Evolutionary conservation across 768 basidiomycete genomes (phyloP), one percentile per base, ranked within the genome.

Genomic region (Multifurca ochricompacta): DNA sequence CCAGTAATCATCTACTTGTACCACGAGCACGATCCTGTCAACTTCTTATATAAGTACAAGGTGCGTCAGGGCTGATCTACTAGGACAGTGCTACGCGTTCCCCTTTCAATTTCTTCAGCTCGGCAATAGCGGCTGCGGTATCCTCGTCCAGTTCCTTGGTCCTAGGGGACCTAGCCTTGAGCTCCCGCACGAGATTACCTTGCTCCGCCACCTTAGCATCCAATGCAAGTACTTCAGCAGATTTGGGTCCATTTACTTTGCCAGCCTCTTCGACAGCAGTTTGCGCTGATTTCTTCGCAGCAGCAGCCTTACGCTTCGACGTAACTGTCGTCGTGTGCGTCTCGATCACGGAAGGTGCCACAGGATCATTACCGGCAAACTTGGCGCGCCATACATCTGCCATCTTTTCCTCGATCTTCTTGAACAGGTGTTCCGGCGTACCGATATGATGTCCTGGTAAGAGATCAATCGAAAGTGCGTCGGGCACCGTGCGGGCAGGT

Each of bases 391-490:
- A 98, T 6, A 79, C 77, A 28, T 91, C 85, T 23, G 83, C 85
- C 85, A 85, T 86, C 65, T 80, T 85, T 64, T 95, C 90, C 55
- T 96, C 91, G 56, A 99, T 96, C 68, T 82, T 85, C 71, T 86
- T 90, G 75, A 99, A 99, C 58, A 99, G 70, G 69, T 97, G 87
- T 42, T 80, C 90, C 4, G 96, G 90, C 55, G 77, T 81, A 44
- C 91, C 90, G 51, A 98, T 83, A 23, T 70, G 74, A 70, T 99
- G 95, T 0, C 91, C 91, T 0, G 81, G 79, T 39, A 97, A 77
- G 57, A 99, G 83, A 66, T 98, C 96, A 61, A 80, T 82, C 5
- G 78, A 73, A 60, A 96, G 73, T 8, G 74, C 74, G 52, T 77
- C 77, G 1, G 95, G 89, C 3, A 95, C 83, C 8, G 77, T 73